Evolutionary conservation across 2,329 filamentous ascomycete species (phyloP).

Genomic region (Verticillium tricorpus): DNA sequence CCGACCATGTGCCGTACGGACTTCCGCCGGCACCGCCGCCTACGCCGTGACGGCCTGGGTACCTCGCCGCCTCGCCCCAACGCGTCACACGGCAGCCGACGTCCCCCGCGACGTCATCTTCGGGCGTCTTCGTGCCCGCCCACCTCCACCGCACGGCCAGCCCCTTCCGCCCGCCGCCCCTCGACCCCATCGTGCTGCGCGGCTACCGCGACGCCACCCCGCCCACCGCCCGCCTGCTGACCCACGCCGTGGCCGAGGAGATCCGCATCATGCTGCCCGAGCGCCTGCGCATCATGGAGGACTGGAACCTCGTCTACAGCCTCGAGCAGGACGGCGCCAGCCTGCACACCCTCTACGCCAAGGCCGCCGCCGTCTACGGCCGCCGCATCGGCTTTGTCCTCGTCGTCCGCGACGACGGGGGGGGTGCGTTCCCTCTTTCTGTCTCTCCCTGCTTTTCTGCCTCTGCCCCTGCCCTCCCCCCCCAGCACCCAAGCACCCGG

Average conservation of each 20-base stretch:
- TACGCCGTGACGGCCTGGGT: too few species aligned
- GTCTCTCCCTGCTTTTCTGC: too few species aligned
- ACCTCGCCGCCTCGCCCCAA: slow-evolving; percentile 20
- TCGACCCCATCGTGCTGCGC: slow-evolving; percentile 71
- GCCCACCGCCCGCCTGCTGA: slow-evolving; percentile 61
- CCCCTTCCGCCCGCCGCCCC: slow-evolving; percentile 81
- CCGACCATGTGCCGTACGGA: too few species aligned
- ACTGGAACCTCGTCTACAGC: slow-evolving; percentile 84
- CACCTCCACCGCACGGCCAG: slow-evolving; percentile 57
- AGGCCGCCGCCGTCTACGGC: slow-evolving; percentile 62
- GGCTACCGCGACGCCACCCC: slow-evolving; percentile 61
- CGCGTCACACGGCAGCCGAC: slow-evolving; percentile 16
- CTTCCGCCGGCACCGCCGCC: too few species aligned
- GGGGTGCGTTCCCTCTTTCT: slow-evolving; percentile 48
- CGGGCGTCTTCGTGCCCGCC: slow-evolving; percentile 56
- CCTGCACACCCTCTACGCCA: slow-evolving; percentile 78
- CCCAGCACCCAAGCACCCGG: too few species aligned
- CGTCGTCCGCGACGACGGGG: slow-evolving; percentile 74
- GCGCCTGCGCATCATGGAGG: slow-evolving; percentile 78
- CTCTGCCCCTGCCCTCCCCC: not conserved
- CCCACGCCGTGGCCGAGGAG: slow-evolving; percentile 76
- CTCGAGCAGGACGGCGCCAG: slow-evolving; percentile 90
- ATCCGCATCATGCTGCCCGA: slow-evolving; percentile 86
- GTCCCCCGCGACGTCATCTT: slow-evolving; percentile 40
- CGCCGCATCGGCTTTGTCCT: slow-evolving; percentile 83